These are phyloP conservation scores for Gypsophila paniculata DNA, from an alignment of 179 eudicot species.

Conservation along the genomic window DNA sequence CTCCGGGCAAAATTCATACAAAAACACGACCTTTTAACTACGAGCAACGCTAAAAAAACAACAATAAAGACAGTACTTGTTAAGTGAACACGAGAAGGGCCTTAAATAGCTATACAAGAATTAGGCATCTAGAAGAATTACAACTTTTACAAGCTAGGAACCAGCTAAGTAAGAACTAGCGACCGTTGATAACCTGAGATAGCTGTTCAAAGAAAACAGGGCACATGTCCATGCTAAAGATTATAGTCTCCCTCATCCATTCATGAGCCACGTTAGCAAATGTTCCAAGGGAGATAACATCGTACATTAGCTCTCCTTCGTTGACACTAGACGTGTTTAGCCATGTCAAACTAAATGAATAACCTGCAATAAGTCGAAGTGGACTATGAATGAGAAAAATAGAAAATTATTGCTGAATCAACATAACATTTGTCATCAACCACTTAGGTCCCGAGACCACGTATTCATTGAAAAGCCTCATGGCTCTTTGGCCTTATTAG, in stretches of 20 bases:
- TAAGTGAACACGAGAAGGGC: background rate
- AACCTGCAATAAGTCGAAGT: slow-evolving; percentile 44
- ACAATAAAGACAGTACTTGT: background rate
- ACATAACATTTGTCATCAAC: background rate
- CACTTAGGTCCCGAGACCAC: background rate
- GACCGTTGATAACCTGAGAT: slow-evolving; percentile 42
- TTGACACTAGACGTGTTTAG: too few relatives aligned
- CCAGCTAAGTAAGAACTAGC: slow-evolving; percentile 14
- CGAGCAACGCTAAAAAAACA: background rate
- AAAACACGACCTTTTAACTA: background rate
- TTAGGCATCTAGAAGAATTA: background rate
- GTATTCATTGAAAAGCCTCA: background rate
- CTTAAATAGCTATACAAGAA: background rate
- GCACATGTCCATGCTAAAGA: slow-evolving; percentile 58
- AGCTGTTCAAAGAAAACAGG: slow-evolving; percentile 66
- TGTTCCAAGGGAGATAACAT: slow-evolving; percentile 62
- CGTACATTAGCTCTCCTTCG: slow-evolving; percentile 45
- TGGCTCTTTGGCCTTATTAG: background rate
- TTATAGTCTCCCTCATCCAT: slow-evolving; percentile 70
- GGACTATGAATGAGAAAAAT: background rate
- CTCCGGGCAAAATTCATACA: background rate
- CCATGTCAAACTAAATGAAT: slow-evolving; percentile 70
- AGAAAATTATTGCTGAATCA: background rate
- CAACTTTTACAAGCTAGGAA: background rate
- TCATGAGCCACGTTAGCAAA: slow-evolving; percentile 72